phyloP scores from a whole-genome alignment of 495 filamentous ascomycete genomes.

The Neurospora cerealis region DNA sequence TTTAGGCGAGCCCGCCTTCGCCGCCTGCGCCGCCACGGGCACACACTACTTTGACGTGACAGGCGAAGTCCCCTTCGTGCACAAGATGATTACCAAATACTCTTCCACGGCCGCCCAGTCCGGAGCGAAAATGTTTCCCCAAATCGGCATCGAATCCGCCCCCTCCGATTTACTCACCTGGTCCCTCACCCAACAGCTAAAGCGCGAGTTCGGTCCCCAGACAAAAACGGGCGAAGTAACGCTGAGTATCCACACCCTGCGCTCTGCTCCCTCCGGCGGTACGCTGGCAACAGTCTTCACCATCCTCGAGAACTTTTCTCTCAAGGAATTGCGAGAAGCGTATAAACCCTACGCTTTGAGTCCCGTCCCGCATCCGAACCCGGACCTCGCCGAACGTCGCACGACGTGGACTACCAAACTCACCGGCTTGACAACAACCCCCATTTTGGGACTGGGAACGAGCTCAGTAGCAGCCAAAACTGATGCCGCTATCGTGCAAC shows the following conservation, averaged over 20 bases:
- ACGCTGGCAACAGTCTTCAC: conserved; percentile 56
- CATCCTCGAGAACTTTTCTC: conserved; percentile 51
- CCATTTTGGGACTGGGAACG: conserved; percentile 57
- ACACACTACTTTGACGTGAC: conserved; percentile 91
- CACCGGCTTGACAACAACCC: conserved; percentile 52
- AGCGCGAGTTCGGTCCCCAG: conserved; percentile 37
- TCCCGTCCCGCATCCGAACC: conserved; percentile 46
- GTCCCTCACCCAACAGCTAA: conserved; percentile 54
- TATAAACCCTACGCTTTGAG: conserved; percentile 56
- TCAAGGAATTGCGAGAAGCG: conserved; percentile 45
- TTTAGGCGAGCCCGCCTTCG: conserved; percentile 71
- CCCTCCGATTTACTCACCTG: conserved; percentile 74
- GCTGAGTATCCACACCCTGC: conserved; percentile 50
- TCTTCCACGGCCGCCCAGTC: conserved; percentile 60
- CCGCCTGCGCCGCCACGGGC: conserved; percentile 78
- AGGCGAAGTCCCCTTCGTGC: conserved; percentile 76
- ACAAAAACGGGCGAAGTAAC: conserved; percentile 49
- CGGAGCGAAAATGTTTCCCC: conserved; percentile 79
- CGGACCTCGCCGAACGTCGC: conserved; percentile 26
- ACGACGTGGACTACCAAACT: conserved; percentile 32
- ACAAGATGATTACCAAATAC: conserved; percentile 72
- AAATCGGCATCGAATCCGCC: conserved; percentile 76
- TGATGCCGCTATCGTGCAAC: conserved; percentile 61
- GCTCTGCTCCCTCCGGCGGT: conserved; percentile 59
- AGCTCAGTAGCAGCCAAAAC: conserved; percentile 47